Evolutionary conservation across 345 rosid genomes (phyloP).

Genomic region (Triadica sebifera): DNA sequence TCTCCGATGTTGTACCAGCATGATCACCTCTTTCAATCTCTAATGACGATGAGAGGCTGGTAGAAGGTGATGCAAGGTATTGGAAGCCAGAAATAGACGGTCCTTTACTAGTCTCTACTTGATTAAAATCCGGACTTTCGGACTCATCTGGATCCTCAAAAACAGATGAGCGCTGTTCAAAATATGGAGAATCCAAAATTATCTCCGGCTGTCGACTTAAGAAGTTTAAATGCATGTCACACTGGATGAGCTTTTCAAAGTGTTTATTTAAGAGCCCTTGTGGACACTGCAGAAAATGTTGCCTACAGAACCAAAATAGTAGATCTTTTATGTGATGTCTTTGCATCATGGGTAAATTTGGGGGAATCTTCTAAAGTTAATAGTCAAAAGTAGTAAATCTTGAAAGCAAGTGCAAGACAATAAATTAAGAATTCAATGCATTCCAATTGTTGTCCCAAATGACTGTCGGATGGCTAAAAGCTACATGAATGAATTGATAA

Average conservation of each 20-base stretch:
- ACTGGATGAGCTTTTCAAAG: conserved; percentile 94
- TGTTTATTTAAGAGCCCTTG: conserved; percentile 85
- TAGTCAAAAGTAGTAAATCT: neutral
- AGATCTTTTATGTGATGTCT: conserved; percentile 7
- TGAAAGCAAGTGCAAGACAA: neutral
- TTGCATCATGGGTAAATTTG: neutral
- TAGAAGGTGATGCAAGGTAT: conserved; percentile 58
- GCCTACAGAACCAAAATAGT: conserved; percentile 42
- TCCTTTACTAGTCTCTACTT: conserved; percentile 38
- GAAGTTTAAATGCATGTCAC: conserved; percentile 79
- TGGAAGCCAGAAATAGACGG: conserved; percentile 52
- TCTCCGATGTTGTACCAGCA: conserved; percentile 50
- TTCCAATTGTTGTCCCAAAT: neutral
- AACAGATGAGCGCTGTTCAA: conserved; percentile 55
- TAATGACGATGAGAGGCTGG: conserved; percentile 63
- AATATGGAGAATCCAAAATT: conserved; percentile 71
- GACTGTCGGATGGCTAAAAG: neutral
- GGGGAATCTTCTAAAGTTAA: conserved; percentile 4
- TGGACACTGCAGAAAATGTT: conserved; percentile 91
- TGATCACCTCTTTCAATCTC: conserved; percentile 48
- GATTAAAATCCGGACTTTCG: conserved; percentile 47
- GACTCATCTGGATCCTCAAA: conserved; percentile 71
- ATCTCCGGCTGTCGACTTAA: conserved; percentile 81
- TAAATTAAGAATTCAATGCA: neutral
- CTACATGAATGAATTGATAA: neutral